Evolutionary conservation across 2,329 filamentous ascomycete species (phyloP).

Genomic region (Fusarium incarnatum): DNA sequence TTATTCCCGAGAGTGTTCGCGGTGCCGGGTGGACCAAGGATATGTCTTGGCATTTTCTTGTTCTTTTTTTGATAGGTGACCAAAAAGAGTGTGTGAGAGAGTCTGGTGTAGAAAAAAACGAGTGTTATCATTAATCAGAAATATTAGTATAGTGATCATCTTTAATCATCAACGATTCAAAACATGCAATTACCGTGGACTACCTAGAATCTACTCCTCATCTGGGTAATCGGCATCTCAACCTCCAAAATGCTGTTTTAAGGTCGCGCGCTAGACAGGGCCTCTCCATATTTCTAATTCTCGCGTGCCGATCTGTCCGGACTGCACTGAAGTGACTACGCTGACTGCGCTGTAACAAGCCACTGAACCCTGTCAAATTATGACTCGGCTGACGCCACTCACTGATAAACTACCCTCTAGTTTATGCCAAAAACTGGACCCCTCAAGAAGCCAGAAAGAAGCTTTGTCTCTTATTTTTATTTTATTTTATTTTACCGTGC

Average conservation of each 20-base stretch:
- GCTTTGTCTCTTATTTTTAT: constrained; percentile 38
- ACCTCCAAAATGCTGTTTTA: constrained; percentile 18
- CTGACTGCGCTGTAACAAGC: background rate
- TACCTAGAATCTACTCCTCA: background rate
- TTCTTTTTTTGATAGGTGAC: background rate
- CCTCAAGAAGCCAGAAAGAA: constrained; percentile 22
- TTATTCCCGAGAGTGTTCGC: constrained; percentile 48
- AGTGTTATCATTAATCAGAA: background rate
- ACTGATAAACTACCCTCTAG: constrained; percentile 25
- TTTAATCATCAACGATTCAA: background rate
- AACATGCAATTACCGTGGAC: background rate
- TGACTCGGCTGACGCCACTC: constrained; percentile 39
- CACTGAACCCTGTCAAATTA: constrained; percentile 29
- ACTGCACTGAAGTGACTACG: background rate
- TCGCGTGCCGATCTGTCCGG: constrained; percentile 48
- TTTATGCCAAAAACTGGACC: background rate
- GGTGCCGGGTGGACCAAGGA: constrained; percentile 41
- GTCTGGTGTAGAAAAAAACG: background rate
- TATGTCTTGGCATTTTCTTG: constrained; percentile 25
- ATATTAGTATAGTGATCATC: background rate
- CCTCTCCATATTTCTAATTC: constrained; percentile 44
- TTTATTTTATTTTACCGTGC: constrained; percentile 41
- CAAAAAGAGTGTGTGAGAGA: background rate
- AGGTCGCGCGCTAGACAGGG: constrained; percentile 40
- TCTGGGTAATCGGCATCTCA: constrained; percentile 47